Evolutionary conservation across 768 basidiomycete genomes (phyloP), one percentile per base, ranked within the genome.

Genomic region (Boletus pseudopeckii): DNA sequence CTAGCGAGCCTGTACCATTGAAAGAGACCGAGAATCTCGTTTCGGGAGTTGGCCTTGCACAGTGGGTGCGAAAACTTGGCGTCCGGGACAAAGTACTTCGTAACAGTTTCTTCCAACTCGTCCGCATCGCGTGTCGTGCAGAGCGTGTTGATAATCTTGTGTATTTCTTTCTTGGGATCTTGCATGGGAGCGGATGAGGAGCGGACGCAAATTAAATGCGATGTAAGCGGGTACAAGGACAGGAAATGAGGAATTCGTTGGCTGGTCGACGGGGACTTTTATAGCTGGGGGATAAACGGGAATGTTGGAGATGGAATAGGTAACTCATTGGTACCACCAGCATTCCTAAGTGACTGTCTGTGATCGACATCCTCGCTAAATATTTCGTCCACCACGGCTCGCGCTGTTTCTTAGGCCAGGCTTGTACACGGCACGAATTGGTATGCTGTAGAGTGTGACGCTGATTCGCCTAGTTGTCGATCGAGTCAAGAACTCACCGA

Each of bases 1-100:
- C 82, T 85, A 63, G 84, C 66, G 33, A 86, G 72, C 46, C 85
- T 80, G 64, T 84, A 84, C 82, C 83, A 86, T 78, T 84, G 82
- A 63, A 81, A 85, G 30, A 63, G 39, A 74, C 81, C 61, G 4
- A 86, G 71, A 26, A 87, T 71, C 18, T 71, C 68, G 17, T 81
- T 77, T 48, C 84, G 75, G 15, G 84, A 84, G 49, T 75, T 74
- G n/a, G 77, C 74, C 0, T 64, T 75, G 71, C 78, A 85, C 26
- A 86, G 52, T 0, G 85, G 83, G 64, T 87, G 84, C 38, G 73
- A 75, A 64, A 87, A 82, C 3, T 71, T 75, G 24, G 81, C 83
- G 55, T 87, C 77, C 4, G 71, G 66, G 5, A 76, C 72, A 67
- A 81, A 81, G 61, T 82, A 85, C 44, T 72, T 77, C 13, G 63